Conservation (phyloP, 176 grass and related monocot genomes). For the Eragrostis nindensis region DNA sequence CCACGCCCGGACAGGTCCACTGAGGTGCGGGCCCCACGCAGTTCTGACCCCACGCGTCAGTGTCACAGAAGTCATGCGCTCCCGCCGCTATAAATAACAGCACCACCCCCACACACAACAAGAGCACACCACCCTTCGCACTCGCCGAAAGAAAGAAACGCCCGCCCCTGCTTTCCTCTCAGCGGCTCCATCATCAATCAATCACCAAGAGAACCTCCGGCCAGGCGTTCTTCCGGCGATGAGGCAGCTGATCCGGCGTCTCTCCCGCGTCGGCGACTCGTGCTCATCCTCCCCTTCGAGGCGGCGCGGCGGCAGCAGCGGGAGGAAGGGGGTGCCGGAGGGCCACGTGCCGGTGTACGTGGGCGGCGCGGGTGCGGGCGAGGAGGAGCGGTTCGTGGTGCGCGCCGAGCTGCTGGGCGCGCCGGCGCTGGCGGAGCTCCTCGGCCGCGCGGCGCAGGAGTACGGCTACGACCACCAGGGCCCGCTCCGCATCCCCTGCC, state of each 20-base stretch:
- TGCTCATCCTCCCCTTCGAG: not conserved
- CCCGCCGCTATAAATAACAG: constrained; percentile 37
- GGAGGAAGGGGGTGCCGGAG: constrained; percentile 32
- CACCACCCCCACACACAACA: not conserved
- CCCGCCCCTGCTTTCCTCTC: not conserved
- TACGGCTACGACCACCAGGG: constrained; percentile 81
- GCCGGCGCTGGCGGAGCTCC: constrained; percentile 69
- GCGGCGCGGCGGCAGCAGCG: no score
- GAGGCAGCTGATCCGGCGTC: constrained; percentile 71
- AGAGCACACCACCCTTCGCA: no score
- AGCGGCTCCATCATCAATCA: not conserved
- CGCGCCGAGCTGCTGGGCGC: constrained; percentile 61
- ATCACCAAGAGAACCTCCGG: no score
- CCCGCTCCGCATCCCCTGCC: constrained; percentile 73
- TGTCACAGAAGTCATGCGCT: not conserved
- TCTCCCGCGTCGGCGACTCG: constrained; percentile 63
- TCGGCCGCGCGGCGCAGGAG: constrained; percentile 66
- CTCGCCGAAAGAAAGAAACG: not conserved
- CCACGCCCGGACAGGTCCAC: not conserved
- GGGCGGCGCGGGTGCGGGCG: constrained; percentile 38
- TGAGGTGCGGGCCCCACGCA: not conserved
- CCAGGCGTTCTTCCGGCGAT: no score
- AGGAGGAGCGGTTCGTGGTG: constrained; percentile 70
- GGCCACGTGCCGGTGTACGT: constrained; percentile 83
- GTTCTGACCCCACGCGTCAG: not conserved